Evolutionary conservation across 768 basidiomycete species (phyloP), one percentile per base, ranked within the genome.

Genomic region (Auricularia sp.): DNA sequence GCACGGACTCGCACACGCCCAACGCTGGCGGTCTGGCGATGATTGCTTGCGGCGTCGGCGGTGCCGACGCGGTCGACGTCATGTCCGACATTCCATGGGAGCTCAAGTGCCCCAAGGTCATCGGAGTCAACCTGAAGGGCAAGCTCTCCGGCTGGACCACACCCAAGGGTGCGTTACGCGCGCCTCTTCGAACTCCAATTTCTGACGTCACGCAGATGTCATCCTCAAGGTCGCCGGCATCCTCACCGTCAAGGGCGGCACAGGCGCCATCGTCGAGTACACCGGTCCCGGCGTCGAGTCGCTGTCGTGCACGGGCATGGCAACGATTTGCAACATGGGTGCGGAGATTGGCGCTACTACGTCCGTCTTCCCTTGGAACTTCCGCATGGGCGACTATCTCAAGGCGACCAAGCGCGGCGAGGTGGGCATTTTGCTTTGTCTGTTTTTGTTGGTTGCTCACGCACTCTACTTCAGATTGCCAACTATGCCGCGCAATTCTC

Each of bases 241-340:
- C 71, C 88, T 99, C 67, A 98, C 96, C 14, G 96, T 99, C 82
- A 98, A 98, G 85, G 96, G 96, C 72, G 96, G 96, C 71, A 99
- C 96, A 70, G 96, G 96, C 69, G 94, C 96, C 64, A 98, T 99
- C 71, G 93, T 99, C 69, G 96, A 99, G 75, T 99, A 99, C 81
- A 87, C 81, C 70, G 96, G 96, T 68, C 77, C 93, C 72, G 96
- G 96, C 82, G 90, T 98, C 67, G 90, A 96, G 73, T 93, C 93
- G 39, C 84, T 99, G 66, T 97, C 94, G 60, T 93, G 90, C 84
- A 99, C 96, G 60, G 96, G 96, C 77, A 97, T 98, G 95, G 96
- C 93, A 62, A 98, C 96, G 23, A 96, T 99, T 72, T 98, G 96
- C 77, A 99, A 98, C 86, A 99, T 98, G 96, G 96, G 96, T 82